A percentile compares a stretch with the other conserved stretches of the same genome.
These are phyloP conservation scores for Xerophyta viscosa DNA, from an alignment of 106 monocot species.

Conservation along the genomic window DNA sequence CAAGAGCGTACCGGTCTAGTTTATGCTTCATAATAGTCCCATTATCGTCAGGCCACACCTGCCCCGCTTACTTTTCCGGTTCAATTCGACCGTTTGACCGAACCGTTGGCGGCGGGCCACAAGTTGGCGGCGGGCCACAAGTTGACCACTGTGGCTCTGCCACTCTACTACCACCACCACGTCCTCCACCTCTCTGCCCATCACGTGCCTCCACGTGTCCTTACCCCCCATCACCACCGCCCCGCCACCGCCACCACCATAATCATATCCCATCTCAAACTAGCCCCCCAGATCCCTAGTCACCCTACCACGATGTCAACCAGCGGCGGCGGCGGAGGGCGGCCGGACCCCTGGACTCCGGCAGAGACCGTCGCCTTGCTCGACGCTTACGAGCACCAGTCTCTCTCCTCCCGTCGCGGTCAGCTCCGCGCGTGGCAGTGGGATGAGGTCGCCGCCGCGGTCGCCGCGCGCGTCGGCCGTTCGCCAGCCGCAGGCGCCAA, in stretches of 20 bases:
- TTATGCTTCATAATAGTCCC: no score
- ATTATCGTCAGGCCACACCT: no score
- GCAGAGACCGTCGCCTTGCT: neutral
- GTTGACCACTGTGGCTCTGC: no score
- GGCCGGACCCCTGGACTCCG: neutral
- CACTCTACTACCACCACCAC: slow-evolving; percentile 3
- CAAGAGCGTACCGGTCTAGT: no score
- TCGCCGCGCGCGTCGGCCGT: neutral
- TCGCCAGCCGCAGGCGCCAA: neutral
- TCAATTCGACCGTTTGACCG: no score
- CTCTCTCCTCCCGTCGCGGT: neutral
- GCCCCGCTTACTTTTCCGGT: no score
- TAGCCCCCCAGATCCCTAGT: neutral
- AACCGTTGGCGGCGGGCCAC: no score
- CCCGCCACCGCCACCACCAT: neutral
- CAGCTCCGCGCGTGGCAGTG: slow-evolving; percentile 3
- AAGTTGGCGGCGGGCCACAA: no score
- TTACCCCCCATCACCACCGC: neutral
- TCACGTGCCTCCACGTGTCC: no score
- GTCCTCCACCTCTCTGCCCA: neutral
- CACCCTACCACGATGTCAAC: no score
- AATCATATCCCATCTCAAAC: neutral
- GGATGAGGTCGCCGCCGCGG: slow-evolving; percentile 5
- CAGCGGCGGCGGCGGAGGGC: neutral
- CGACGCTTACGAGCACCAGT: slow-evolving; percentile 1